These are phyloP conservation scores for Akanthomyces lecanii DNA, from an alignment of 2,329 filamentous ascomycete species.

Conservation along the genomic window DNA sequence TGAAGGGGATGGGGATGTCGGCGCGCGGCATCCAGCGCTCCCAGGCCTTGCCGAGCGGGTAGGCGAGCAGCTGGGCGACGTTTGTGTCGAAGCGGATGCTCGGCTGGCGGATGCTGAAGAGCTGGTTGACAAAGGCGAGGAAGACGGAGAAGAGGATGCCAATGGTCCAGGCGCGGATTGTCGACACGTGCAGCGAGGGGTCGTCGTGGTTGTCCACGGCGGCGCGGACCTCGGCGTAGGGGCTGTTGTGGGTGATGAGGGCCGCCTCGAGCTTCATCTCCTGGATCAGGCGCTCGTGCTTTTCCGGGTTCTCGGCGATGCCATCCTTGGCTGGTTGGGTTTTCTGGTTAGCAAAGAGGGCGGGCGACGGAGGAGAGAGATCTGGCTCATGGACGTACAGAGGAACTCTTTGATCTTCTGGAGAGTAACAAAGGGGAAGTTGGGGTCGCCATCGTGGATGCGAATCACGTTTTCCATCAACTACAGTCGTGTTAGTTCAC, in stretches of 20 bases:
- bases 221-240: conserved; percentile 35
- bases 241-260: conserved; percentile 30
- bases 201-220: conserved; percentile 39
- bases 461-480: conserved; percentile 36
- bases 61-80: conserved; percentile 36
- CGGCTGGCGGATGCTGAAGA: conserved; percentile 35
- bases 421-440: conserved; percentile 39
- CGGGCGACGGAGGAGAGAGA: background rate
- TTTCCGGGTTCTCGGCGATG: conserved; percentile 26
- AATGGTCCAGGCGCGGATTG: conserved; percentile 34
- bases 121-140: conserved; percentile 33
- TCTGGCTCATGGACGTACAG: conserved; percentile 17
- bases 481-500: conserved; percentile 15
- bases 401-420: conserved; percentile 37
- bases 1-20: conserved; percentile 24
- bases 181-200: conserved; percentile 31
- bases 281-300: conserved; percentile 27
- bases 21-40: conserved; percentile 31
- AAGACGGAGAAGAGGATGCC: conserved; percentile 31
- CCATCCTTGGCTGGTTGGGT: conserved; percentile 18
- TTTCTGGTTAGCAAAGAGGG: background rate
- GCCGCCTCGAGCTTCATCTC: conserved; percentile 33
- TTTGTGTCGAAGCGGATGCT: conserved; percentile 34
- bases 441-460: conserved; percentile 41
- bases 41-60: conserved; percentile 33